Percentiles rank a stretch among this genome's conserved stretches.
phyloP scores from a whole-genome alignment of 2,329 filamentous ascomycete genomes.

The Arthrobotrys sphaeroides region DNA sequence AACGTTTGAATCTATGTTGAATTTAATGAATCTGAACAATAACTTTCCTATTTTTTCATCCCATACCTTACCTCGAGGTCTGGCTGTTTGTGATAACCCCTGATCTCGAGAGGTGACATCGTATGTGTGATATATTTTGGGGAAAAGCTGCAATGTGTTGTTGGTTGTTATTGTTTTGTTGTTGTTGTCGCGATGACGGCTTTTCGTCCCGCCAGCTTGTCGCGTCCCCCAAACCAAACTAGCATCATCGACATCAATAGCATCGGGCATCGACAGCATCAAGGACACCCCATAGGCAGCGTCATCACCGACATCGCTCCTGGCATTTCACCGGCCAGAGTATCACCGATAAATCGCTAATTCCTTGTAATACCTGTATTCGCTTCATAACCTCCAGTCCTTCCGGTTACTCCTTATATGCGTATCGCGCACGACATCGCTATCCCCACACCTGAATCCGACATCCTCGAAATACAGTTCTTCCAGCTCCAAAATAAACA shows the following conservation, averaged over 20 bases:
- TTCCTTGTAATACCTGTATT: not conserved
- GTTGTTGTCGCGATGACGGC: slow-evolving; percentile 52
- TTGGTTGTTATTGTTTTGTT: slow-evolving; percentile 52
- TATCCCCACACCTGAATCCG: slow-evolving; percentile 3
- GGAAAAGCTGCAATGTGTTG: slow-evolving; percentile 8
- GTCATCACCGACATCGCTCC: not conserved
- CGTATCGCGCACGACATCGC: not conserved
- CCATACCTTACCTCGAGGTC: no score
- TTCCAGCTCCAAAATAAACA: not conserved
- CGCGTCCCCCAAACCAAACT: slow-evolving; percentile 33
- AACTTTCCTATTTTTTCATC: no score
- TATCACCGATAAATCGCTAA: not conserved
- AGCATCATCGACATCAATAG: slow-evolving; percentile 38
- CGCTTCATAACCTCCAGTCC: not conserved
- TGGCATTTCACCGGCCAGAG: not conserved
- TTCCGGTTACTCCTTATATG: slow-evolving; percentile 10
- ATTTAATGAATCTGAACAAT: not conserved
- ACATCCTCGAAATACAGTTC: not conserved
- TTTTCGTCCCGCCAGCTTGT: slow-evolving; percentile 37
- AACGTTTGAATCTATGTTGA: not conserved
- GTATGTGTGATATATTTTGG: no score
- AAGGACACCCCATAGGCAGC: slow-evolving; percentile 5
- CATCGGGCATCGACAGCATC: not conserved
- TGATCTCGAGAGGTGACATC: no score
- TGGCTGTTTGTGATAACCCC: no score